Percentiles rank a stretch among this genome's conserved stretches.
phyloP scores from a whole-genome alignment of 768 basidiomycete genomes.

The Gelatoporia subvermispora region DNA sequence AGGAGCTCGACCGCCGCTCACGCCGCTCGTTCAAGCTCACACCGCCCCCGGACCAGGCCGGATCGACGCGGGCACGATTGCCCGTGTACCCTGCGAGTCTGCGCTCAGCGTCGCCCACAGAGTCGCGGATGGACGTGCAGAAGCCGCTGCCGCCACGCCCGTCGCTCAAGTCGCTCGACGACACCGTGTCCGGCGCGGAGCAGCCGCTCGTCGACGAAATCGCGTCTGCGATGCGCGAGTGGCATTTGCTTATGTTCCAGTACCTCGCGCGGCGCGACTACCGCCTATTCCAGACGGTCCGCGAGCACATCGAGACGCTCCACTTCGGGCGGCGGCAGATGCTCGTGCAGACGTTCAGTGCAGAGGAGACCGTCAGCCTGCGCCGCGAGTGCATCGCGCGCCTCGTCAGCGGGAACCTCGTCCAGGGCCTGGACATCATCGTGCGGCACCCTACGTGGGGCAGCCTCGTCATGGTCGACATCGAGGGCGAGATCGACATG shows the following conservation, averaged over 20 bases:
- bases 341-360: constrained; percentile 79
- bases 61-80: constrained; percentile 64
- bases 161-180: constrained; percentile 91
- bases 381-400: constrained; percentile 83
- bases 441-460: constrained; percentile 95
- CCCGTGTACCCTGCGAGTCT: constrained; percentile 72
- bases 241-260: constrained; percentile 88
- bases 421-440: constrained; percentile 90
- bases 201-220: constrained; percentile 98
- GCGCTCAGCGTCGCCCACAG: constrained; percentile 59
- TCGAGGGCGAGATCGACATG: constrained; percentile 75
- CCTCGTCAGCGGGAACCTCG: constrained; percentile 85
- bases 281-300: constrained; percentile 79
- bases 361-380: constrained; percentile 79
- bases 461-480: constrained; percentile 83
- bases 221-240: constrained; percentile 92
- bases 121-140: constrained; percentile 55
- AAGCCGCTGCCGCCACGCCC: constrained; percentile 87
- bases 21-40: constrained; percentile 68
- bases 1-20: constrained; percentile 42
- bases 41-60: constrained; percentile 71
- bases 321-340: constrained; percentile 91
- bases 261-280: constrained; percentile 90
- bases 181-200: constrained; percentile 73
- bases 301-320: constrained; percentile 84